Evolutionary conservation across 2,329 filamentous ascomycete genomes (phyloP).

Genomic region (Fusarium nurragi): DNA sequence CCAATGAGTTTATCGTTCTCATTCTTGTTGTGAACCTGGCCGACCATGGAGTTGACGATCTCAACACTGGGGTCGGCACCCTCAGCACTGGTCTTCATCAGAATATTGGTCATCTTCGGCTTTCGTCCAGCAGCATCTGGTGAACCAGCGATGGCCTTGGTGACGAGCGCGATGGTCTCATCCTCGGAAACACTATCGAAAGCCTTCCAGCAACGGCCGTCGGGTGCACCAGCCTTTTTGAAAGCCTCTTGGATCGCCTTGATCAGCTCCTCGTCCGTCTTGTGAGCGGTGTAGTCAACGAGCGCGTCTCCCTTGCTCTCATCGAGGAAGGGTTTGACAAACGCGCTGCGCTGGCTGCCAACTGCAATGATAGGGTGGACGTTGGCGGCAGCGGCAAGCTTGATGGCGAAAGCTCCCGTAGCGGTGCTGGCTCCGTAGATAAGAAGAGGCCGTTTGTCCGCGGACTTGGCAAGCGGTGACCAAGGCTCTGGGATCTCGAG

Average conservation of each 20-base stretch:
- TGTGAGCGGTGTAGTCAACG: slow-evolving; percentile 14
- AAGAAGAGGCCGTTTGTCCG: slow-evolving; percentile 53
- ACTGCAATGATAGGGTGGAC: slow-evolving; percentile 69
- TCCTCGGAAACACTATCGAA: slow-evolving; percentile 12
- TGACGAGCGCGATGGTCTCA: accelerated
- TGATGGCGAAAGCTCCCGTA: slow-evolving; percentile 66
- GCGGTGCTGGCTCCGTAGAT: slow-evolving; percentile 63
- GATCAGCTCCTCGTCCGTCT: neutral
- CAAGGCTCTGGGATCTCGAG: slow-evolving; percentile 9
- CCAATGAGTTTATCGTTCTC: slow-evolving; percentile 10
- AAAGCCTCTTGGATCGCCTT: slow-evolving; percentile 6
- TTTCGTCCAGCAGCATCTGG: neutral
- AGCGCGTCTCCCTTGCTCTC: slow-evolving; percentile 22
- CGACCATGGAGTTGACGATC: neutral
- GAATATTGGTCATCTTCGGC: slow-evolving; percentile 6
- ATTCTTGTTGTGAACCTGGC: neutral
- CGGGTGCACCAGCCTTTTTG: neutral
- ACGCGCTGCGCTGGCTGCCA: slow-evolving; percentile 52
- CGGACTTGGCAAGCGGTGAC: neutral
- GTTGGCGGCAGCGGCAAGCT: slow-evolving; percentile 59
- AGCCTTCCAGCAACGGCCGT: slow-evolving; percentile 5
- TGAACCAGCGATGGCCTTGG: neutral
- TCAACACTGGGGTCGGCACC: slow-evolving; percentile 5
- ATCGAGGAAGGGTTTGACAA: slow-evolving; percentile 7
- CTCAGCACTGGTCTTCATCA: neutral